Percentiles rank a stretch among this genome's conserved stretches.
phyloP scores from a whole-genome alignment of 2,329 filamentous ascomycete genomes.

The Dactylellina haptotyla region DNA sequence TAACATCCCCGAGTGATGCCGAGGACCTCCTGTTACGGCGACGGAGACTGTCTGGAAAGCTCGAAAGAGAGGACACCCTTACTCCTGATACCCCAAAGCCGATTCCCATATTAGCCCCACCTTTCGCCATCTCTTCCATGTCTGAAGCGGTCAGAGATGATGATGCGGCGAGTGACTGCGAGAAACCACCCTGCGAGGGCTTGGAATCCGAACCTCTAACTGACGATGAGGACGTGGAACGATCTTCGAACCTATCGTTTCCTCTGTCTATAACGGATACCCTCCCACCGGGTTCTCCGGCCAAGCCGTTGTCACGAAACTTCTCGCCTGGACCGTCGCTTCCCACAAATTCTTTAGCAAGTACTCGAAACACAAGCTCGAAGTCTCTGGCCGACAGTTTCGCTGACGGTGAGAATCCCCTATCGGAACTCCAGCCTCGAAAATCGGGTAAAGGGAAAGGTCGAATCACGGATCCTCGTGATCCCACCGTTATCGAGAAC shows the following conservation, averaged over 20 bases:
- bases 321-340: slow-evolving; percentile 45
- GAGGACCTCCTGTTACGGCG: slow-evolving; percentile 23
- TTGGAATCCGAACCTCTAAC: slow-evolving; percentile 41
- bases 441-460: slow-evolving; percentile 66
- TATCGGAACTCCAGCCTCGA: slow-evolving; percentile 45
- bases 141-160: slow-evolving; percentile 24
- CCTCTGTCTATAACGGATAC: slow-evolving; percentile 54
- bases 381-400: slow-evolving; percentile 40
- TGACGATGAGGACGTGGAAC: slow-evolving; percentile 48
- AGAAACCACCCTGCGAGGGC: slow-evolving; percentile 23
- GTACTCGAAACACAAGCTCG: slow-evolving; percentile 32
- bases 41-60: slow-evolving; percentile 28
- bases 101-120: slow-evolving; percentile 6
- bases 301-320: slow-evolving; percentile 33
- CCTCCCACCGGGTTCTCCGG: slow-evolving; percentile 41
- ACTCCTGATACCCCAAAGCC: slow-evolving; percentile 43
- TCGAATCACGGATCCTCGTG: slow-evolving; percentile 57
- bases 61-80: slow-evolving; percentile 42
- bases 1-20: slow-evolving; percentile 23
- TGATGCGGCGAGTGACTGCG: slow-evolving; percentile 35
- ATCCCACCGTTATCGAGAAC: slow-evolving; percentile 58
- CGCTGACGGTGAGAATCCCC: slow-evolving; percentile 26
- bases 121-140: slow-evolving; percentile 19
- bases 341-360: slow-evolving; percentile 31
- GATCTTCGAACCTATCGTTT: slow-evolving; percentile 50